These are phyloP conservation scores for Avena insularis DNA, from an alignment of 176 grass and related monocot genomes.

Conservation along the genomic window DNA sequence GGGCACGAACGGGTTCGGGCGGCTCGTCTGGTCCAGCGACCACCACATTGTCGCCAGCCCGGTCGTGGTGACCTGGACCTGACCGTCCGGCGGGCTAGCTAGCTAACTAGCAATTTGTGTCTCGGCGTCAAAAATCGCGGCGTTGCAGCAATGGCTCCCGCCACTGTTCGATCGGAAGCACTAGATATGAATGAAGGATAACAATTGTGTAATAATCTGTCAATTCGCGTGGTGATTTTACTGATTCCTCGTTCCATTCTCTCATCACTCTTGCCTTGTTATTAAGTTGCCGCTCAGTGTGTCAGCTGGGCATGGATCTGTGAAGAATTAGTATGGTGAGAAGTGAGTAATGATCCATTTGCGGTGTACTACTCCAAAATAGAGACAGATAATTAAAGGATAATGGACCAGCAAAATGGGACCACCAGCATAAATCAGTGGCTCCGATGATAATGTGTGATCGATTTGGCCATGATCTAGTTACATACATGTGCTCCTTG, in stretches of 20 bases:
- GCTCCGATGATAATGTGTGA: not conserved
- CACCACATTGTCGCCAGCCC: conserved; percentile 90
- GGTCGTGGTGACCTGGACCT: conserved; percentile 74
- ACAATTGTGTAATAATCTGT: not conserved
- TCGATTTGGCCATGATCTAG: not conserved
- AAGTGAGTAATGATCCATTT: not conserved
- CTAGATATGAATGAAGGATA: not conserved
- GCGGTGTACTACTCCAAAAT: not conserved
- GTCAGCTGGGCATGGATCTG: not conserved
- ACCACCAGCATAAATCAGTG: not conserved
- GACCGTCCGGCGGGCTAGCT: conserved; percentile 2
- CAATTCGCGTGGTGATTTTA: conserved; percentile 28
- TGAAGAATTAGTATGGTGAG: not conserved
- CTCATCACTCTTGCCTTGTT: not conserved
- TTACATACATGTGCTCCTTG: not conserved
- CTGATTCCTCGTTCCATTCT: conserved; percentile 21
- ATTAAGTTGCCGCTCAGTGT: too few species aligned
- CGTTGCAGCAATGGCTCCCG: conserved; percentile 17
- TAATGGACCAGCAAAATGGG: conserved; percentile 7
- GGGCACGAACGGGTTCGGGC: conserved; percentile 65
- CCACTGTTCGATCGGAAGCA: conserved; percentile 22
- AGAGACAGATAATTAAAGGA: conserved; percentile 11
- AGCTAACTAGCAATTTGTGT: not conserved
- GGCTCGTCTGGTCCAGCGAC: conserved; percentile 80
- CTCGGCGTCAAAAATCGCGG: not conserved